Conservation (phyloP, 2,329 filamentous ascomycete species). For the Pyrenochaeta sp. region DNA sequence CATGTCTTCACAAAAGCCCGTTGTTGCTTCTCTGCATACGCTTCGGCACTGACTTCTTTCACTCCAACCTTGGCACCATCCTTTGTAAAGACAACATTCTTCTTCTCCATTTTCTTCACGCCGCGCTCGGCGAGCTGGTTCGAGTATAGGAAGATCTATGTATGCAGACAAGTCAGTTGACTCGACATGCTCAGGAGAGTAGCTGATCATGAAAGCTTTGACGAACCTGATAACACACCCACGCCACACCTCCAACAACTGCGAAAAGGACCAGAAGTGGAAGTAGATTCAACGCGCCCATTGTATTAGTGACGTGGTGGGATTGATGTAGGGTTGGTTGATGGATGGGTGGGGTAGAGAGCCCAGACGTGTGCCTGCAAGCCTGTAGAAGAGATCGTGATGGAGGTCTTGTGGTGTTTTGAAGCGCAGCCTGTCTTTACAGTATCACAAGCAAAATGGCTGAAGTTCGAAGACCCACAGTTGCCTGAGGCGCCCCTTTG, state of each 20-base stretch:
- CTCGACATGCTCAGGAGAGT: not conserved
- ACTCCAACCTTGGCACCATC: conserved; percentile 77
- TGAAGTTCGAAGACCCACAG: conserved; percentile 9
- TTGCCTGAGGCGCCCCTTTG: conserved; percentile 6
- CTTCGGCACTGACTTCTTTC: conserved; percentile 72
- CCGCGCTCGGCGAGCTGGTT: conserved; percentile 72
- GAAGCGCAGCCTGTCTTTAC: not conserved
- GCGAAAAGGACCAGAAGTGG: conserved; percentile 72
- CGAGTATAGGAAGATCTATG: conserved; percentile 70
- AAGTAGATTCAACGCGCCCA: conserved; percentile 62
- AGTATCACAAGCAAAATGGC: conserved; percentile 2
- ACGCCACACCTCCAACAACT: conserved; percentile 66
- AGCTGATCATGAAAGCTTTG: not conserved
- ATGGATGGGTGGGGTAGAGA: conserved; percentile 5
- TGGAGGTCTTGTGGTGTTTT: not conserved
- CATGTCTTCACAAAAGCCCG: conserved; percentile 62
- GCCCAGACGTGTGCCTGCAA: not conserved
- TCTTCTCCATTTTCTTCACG: conserved; percentile 75
- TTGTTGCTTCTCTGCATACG: conserved; percentile 78
- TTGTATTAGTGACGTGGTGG: conserved; percentile 25
- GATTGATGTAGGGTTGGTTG: conserved; percentile 4
- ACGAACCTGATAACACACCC: conserved; percentile 71
- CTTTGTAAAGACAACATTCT: conserved; percentile 78
- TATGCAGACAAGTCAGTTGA: conserved; percentile 5
- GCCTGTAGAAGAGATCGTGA: not conserved